A percentile compares a stretch with the other conserved stretches of the same genome.
Conservation (phyloP, 768 basidiomycete species). For the Pilatotrama ljubarskyi region DNA sequence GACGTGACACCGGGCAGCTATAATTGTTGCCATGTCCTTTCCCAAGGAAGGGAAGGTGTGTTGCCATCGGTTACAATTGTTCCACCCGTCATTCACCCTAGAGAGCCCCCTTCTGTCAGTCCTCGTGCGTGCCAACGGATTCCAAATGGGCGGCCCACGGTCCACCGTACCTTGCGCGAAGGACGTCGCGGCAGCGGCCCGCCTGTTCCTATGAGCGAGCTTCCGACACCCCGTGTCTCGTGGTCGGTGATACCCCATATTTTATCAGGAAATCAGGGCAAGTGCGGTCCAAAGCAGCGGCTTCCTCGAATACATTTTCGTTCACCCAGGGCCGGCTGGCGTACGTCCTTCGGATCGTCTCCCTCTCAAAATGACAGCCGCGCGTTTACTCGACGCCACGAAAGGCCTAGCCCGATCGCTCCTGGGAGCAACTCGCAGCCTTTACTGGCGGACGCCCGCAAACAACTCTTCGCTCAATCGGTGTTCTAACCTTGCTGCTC, state of each 20-base stretch:
- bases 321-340: not conserved
- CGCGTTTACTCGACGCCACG: conserved; percentile 13
- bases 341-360: conserved; percentile 10
- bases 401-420: conserved; percentile 8
- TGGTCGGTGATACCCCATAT: not conserved
- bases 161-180: not conserved
- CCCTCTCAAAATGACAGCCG: conserved; percentile 10
- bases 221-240: not conserved
- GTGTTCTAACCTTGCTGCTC: conserved; percentile 7
- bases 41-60: conserved; percentile 2
- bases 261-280: not conserved
- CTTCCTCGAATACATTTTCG: not conserved
- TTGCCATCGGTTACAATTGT: not conserved
- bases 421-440: conserved; percentile 9
- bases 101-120: not conserved
- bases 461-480: not conserved
- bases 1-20: not conserved
- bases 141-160: not conserved
- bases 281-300: not conserved
- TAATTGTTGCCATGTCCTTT: conserved; percentile 2
- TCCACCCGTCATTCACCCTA: not conserved
- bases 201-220: not conserved
- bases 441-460: not conserved
- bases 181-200: conserved; percentile 1
- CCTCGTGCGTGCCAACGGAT: not conserved